phyloP scores from a whole-genome alignment of 345 rosid genomes.

The Erysimum cheiranthoides region DNA sequence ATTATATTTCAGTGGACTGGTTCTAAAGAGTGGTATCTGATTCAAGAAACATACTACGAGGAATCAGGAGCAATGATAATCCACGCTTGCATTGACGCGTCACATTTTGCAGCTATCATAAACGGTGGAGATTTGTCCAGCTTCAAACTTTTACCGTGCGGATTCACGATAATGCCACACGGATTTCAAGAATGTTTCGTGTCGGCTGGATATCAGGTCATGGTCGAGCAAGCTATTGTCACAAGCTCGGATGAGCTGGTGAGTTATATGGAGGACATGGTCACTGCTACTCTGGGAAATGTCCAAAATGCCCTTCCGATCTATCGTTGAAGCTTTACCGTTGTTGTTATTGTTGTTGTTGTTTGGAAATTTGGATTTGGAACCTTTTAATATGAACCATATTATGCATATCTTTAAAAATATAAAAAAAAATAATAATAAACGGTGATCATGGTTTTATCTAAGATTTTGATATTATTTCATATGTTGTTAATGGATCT shows the following conservation, averaged over 20 bases:
- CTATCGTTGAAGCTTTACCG: not conserved
- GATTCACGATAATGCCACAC: constrained; percentile 54
- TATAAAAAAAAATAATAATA: not conserved
- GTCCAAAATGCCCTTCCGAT: constrained; percentile 43
- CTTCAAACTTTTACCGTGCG: constrained; percentile 51
- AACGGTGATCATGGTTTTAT: not conserved
- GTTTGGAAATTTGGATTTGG: not conserved
- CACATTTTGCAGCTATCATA: constrained; percentile 38
- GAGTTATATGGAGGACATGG: constrained; percentile 28
- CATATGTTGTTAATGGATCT: not conserved
- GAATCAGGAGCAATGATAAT: constrained; percentile 50
- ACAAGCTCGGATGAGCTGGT: constrained; percentile 43
- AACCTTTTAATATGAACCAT: not conserved
- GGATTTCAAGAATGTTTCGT: constrained; percentile 42
- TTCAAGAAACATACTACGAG: constrained; percentile 64
- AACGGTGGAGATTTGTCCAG: constrained; percentile 46
- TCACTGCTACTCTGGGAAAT: constrained; percentile 43
- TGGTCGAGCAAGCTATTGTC: constrained; percentile 45
- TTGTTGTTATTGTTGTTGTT: not conserved
- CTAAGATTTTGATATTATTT: not conserved
- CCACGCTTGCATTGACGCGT: constrained; percentile 53
- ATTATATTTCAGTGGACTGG: not conserved
- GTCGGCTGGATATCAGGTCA: constrained; percentile 52
- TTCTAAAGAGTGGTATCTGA: constrained; percentile 8
- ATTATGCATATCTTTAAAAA: not conserved